A percentile compares a stretch with the other conserved stretches of the same genome.
These are phyloP conservation scores for Tulasnella sp. DNA, from an alignment of 768 basidiomycete species.

Conservation along the genomic window DNA sequence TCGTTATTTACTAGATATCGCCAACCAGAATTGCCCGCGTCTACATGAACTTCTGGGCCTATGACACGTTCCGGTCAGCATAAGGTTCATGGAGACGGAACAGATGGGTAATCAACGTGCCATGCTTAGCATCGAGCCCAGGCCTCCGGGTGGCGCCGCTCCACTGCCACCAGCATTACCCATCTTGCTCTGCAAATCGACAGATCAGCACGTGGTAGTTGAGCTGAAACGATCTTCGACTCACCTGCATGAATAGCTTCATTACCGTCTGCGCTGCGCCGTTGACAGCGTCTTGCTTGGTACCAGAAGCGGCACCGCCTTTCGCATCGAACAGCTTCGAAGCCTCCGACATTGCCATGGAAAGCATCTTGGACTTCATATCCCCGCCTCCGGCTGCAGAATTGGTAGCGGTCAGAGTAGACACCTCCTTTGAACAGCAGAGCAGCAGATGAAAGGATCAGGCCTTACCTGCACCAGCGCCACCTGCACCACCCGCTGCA, in stretches of 20 bases:
- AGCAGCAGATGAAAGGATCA: too few species aligned
- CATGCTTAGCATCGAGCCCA: not conserved
- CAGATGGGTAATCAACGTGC: not conserved
- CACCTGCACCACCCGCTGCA: too few species aligned
- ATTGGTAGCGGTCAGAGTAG: too few species aligned
- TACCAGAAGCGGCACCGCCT: constrained; percentile 27
- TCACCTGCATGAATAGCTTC: constrained; percentile 28
- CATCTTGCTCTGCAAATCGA: constrained; percentile 4
- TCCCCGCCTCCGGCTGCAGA: constrained; percentile 32
- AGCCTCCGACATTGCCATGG: constrained; percentile 17
- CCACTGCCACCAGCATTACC: not conserved
- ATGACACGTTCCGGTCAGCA: not conserved
- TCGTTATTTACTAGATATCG: too few species aligned
- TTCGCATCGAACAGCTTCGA: constrained; percentile 30
- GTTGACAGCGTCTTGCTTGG: constrained; percentile 30
- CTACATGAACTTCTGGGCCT: constrained; percentile 7
- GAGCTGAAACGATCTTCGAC: constrained; percentile 16
- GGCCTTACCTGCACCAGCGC: too few species aligned
- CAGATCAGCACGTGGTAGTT: too few species aligned
- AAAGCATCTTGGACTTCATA: constrained; percentile 28
- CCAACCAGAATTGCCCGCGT: too few species aligned
- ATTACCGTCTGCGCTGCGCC: constrained; percentile 27
- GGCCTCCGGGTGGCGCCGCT: not conserved
- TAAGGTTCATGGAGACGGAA: not conserved
- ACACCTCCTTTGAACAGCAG: too few species aligned